A percentile compares a stretch with the other conserved stretches of the same genome.
Conservation (phyloP, 2,329 filamentous ascomycete genomes). For the Aspergillus pseudoterreus region DNA sequence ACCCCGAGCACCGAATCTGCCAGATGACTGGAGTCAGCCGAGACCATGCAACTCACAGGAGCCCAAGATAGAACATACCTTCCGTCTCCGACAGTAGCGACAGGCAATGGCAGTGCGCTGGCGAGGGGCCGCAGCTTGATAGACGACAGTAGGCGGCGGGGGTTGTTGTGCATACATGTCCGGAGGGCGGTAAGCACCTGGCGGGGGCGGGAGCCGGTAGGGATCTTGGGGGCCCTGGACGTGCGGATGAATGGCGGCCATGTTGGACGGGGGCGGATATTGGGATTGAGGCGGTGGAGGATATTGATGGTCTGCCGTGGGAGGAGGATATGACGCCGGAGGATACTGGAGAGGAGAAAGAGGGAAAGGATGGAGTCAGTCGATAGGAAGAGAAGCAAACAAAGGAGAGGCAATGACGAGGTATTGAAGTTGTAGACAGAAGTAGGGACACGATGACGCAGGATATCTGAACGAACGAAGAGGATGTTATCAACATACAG, state of each 20-base stretch:
- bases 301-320: conserved; percentile 29
- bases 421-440: background rate
- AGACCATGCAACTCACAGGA: background rate
- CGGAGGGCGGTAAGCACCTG: conserved; percentile 39
- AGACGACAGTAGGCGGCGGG: conserved; percentile 38
- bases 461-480: conserved; percentile 7
- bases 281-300: conserved; percentile 33
- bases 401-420: conserved; percentile 1
- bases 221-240: conserved; percentile 40
- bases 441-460: conserved; percentile 1
- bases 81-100: conserved; percentile 50
- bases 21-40: conserved; percentile 8
- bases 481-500: conserved; percentile 26
- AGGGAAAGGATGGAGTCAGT: background rate
- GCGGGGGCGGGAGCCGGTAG: conserved; percentile 43
- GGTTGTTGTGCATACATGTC: conserved; percentile 40
- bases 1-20: conserved; percentile 73
- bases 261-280: conserved; percentile 34
- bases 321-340: conserved; percentile 30
- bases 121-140: conserved; percentile 45
- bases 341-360: conserved; percentile 23
- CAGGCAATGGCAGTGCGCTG: conserved; percentile 52
- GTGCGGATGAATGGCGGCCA: conserved; percentile 41
- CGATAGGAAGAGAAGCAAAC: conserved; percentile 1
- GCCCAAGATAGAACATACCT: conserved; percentile 35